Evolutionary conservation across 1,284 basidiomycete genomes (phyloP).

Genomic region (Xerocomus amazonicus): DNA sequence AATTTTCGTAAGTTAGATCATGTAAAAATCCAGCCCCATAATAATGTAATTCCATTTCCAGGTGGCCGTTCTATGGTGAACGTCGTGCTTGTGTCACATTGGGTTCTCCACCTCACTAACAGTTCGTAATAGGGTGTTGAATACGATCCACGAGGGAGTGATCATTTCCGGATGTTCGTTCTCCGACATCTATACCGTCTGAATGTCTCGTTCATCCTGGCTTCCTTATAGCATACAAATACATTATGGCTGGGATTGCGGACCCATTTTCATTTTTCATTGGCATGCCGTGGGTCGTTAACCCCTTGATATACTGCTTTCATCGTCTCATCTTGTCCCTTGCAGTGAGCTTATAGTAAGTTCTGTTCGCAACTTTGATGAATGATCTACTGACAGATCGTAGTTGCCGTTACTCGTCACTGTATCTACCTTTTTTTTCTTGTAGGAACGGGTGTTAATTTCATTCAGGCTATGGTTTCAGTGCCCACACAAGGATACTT

Average conservation of each 20-base stretch:
- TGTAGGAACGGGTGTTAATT: neutral
- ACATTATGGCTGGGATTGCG: slow-evolving; percentile 7
- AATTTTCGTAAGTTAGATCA: slow-evolving; percentile 5
- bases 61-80: slow-evolving; percentile 10
- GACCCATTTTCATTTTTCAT: neutral
- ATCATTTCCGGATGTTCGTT: slow-evolving; percentile 9
- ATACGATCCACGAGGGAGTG: slow-evolving; percentile 9
- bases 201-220: neutral
- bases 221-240: slow-evolving; percentile 13
- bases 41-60: neutral
- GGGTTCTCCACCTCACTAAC: neutral
- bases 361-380: neutral
- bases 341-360: slow-evolving; percentile 18
- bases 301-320: neutral
- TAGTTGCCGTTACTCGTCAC: slow-evolving; percentile 10
- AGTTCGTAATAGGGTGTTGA: slow-evolving; percentile 3
- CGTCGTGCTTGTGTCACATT: neutral
- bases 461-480: slow-evolving; percentile 2
- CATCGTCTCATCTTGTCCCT: neutral
- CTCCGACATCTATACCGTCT: no score
- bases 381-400: neutral
- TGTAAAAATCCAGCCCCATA: neutral
- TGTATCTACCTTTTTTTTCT: neutral
- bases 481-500: slow-evolving; percentile 10
- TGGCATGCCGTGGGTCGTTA: slow-evolving; percentile 4